phyloP scores from a whole-genome alignment of 441 rosid genomes.

The Melastoma candidum region DNA sequence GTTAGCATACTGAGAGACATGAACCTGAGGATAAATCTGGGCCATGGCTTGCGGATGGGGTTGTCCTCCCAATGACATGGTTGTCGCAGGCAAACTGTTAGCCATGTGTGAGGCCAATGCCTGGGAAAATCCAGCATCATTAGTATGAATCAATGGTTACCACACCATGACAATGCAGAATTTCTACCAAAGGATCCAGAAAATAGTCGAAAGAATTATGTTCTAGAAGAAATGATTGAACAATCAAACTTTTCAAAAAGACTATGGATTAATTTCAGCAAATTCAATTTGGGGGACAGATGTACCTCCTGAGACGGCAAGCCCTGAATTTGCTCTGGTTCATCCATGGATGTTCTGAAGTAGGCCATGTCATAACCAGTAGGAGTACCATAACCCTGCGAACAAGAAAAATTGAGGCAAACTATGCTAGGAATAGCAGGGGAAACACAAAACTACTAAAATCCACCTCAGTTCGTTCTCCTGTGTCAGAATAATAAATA shows the following conservation, averaged over 20 bases:
- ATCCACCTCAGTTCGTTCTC: too few relatives aligned
- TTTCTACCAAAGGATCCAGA: too few relatives aligned
- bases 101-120: constrained; percentile 33
- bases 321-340: constrained; percentile 50
- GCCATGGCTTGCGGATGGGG: constrained; percentile 43
- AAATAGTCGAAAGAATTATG: too few relatives aligned
- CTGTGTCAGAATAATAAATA: too few relatives aligned
- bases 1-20: constrained; percentile 69
- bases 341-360: constrained; percentile 67
- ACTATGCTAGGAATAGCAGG: too few relatives aligned
- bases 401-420: constrained; percentile 11
- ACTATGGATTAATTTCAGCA: too few relatives aligned
- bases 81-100: constrained; percentile 42
- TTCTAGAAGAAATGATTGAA: too few relatives aligned
- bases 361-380: constrained; percentile 63
- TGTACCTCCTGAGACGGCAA: constrained; percentile 69
- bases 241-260: too few relatives aligned
- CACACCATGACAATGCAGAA: too few relatives aligned
- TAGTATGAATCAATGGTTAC: neutral
- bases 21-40: constrained; percentile 90
- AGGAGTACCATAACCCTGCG: constrained; percentile 68
- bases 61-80: constrained; percentile 55
- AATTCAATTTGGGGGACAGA: neutral
- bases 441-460: too few relatives aligned
- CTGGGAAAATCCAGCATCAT: constrained; percentile 25